phyloP scores from a whole-genome alignment of 495 filamentous ascomycete genomes.

The Talaromyces wortmannii region DNA sequence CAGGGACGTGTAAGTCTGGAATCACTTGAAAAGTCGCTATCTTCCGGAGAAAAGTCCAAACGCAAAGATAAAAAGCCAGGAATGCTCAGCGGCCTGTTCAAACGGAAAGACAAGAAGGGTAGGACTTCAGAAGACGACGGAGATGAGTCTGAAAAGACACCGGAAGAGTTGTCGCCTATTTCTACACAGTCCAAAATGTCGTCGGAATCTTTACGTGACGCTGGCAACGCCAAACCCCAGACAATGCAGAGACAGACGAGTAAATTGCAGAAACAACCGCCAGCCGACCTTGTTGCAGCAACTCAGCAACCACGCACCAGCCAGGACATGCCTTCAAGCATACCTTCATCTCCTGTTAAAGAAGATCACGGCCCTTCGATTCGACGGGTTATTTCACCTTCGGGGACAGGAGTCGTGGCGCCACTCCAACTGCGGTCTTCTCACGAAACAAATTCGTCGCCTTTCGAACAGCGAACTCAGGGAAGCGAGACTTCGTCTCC shows the following conservation, averaged over 20 bases:
- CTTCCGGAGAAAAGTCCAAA: slow-evolving; percentile 48
- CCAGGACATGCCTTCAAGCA: slow-evolving; percentile 9
- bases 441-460: not conserved
- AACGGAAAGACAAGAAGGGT: slow-evolving; percentile 83
- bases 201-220: slow-evolving; percentile 32
- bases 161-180: slow-evolving; percentile 42
- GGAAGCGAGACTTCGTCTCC: slow-evolving; percentile 1
- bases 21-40: slow-evolving; percentile 42
- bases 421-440: slow-evolving; percentile 14
- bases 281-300: slow-evolving; percentile 37
- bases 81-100: slow-evolving; percentile 92
- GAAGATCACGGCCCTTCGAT: slow-evolving; percentile 23
- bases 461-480: slow-evolving; percentile 1
- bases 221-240: slow-evolving; percentile 24
- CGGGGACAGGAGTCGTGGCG: slow-evolving; percentile 15
- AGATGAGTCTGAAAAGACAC: slow-evolving; percentile 55
- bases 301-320: slow-evolving; percentile 17
- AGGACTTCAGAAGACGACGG: slow-evolving; percentile 62
- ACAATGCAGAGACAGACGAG: slow-evolving; percentile 49
- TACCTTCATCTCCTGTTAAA: slow-evolving; percentile 5
- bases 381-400: slow-evolving; percentile 31
- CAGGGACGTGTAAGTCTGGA: slow-evolving; percentile 39
- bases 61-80: slow-evolving; percentile 88
- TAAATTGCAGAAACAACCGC: slow-evolving; percentile 71
- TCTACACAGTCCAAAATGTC: slow-evolving; percentile 48